Base-by-base conservation (phyloP, 257 asterid species). In the Thymus quinquecostatus region DNA sequence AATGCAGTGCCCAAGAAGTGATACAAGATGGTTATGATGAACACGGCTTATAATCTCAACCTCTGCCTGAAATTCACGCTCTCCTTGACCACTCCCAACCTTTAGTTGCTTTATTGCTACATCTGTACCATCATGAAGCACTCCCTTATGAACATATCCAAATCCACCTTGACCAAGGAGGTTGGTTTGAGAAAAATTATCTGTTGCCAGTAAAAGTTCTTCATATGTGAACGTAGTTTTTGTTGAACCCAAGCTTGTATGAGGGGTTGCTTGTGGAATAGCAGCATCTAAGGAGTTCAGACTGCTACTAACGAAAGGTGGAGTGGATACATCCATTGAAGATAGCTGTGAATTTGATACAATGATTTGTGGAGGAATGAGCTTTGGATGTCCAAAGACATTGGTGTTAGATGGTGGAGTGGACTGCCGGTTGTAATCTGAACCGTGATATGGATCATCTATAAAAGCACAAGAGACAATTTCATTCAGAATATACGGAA, bases 41-140 rank as follows among this genome's bases (percentile, higher is more conserved):
- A 82, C 90, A 49, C 90, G 96, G 60, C 92, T 89, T 63, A 92
- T 92, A 49, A 87, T 89, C 74, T 76, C 96, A 10, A 92, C 98
- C 86, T 92, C 98, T 34, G 98, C 98, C 80, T 87, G 98, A 83
- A 92, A 92, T 77, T 92, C 98, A n/a, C 98, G 96, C 79, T 92
- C 98, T 78, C 96, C 97, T 71, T 91, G 97, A 64, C 91, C 87
- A 66, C 97, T 87, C 73, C 92, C 97, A 61, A 78, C 74, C 76
- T 92, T 92, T 62, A 92, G 85, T 61, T 86, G 87, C 88, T 92
- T 92, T 60, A 89, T 74, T 29, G 98, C 98, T 47, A 92, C 98
- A 75, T 71, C 86, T 84, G 78, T 88, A 66, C 96, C 98, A 70
- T 85, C 86, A 68, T 29, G 77, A 76, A 92, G 82, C 61, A 92